A percentile compares a stretch with the other conserved stretches of the same genome.
These are phyloP conservation scores for Pinus tabuliformis DNA, from an alignment of 75 land plant species.

Conservation along the genomic window DNA sequence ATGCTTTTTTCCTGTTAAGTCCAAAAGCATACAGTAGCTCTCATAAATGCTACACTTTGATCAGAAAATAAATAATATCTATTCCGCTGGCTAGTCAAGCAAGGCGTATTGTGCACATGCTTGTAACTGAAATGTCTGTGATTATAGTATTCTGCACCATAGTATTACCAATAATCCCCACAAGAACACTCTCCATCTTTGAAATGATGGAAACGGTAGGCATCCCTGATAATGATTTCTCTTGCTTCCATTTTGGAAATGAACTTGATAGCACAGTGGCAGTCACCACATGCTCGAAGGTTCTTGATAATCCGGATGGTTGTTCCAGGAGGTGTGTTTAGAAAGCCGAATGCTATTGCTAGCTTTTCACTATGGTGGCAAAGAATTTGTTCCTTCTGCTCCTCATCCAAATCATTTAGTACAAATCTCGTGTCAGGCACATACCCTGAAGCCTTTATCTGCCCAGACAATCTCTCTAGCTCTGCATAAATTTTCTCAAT, in stretches of 20 bases:
- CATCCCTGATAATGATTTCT: background rate
- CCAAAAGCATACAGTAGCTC: too few species aligned
- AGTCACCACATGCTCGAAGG: background rate
- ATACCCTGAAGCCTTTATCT: background rate
- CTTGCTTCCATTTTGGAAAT: background rate
- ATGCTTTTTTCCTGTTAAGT: too few species aligned
- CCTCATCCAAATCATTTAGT: background rate
- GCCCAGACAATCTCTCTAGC: background rate
- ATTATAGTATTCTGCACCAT: too few species aligned
- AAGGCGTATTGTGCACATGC: too few species aligned
- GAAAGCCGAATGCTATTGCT: background rate
- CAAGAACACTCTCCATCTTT: conserved; percentile 4
- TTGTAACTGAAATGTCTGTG: too few species aligned
- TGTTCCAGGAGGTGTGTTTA: background rate
- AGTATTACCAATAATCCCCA: background rate
- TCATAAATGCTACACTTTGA: too few species aligned
- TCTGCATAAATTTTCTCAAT: background rate
- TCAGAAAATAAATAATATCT: too few species aligned
- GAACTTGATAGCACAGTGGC: conserved; percentile 1
- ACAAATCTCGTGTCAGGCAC: background rate
- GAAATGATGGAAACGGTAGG: background rate
- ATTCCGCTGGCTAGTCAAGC: too few species aligned
- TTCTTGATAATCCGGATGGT: background rate
- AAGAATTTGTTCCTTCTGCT: background rate
- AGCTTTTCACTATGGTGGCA: conserved; percentile 1